Evolutionary conservation across 768 basidiomycete species (phyloP), one percentile per base, ranked within the genome.

Genomic region (Calocybe cyanea): DNA sequence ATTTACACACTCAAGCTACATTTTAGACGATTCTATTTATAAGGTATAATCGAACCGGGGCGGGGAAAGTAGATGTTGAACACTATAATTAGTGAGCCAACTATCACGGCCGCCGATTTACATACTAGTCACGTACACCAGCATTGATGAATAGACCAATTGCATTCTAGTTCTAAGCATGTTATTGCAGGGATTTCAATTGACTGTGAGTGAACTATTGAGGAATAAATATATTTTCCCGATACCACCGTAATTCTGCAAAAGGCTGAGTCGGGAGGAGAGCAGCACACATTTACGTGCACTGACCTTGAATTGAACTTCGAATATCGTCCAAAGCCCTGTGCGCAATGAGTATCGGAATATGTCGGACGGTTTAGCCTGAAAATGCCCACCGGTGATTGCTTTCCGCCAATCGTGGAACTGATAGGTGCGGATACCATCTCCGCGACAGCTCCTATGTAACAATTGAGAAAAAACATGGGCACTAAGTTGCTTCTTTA

Each of bases 261-360:
- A 38, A 14, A 28, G 25, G 25, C 6, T 5, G 15, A 37, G 14
- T 28, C 2, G 35, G 14, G 31, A 21, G 31, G 32, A 23, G 41
- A 35, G 20, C 7, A 7, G 13, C 7, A 14, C 20, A 10, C 13
- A 41, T 18, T 14, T 21, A 25, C 9, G 24, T 15, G 40, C 50
- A 46, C 20, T 19, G 10, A 85, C 90, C 92, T 64, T 64, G 59
- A 38, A 95, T 91, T 4, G 87, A 90, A 23, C 76, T 73, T 33
- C 68, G 69, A 48, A 94, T 93, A 55, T 95, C 92, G 49, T 87
- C 85, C 50, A 92, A 62, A 2, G 92, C 92, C 21, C 91, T 93
- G 57, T 38, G 24, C 35, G 20, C 7, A 13, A 17, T 43, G 15
- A 11, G 25, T 11, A 30, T 20, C 42, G 11, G 43, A 35, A 10